Percentiles rank a stretch among this genome's conserved stretches.
These are phyloP conservation scores for Yarrowia osloensis DNA, from an alignment of 805 yeast genomes.

Conservation along the genomic window DNA sequence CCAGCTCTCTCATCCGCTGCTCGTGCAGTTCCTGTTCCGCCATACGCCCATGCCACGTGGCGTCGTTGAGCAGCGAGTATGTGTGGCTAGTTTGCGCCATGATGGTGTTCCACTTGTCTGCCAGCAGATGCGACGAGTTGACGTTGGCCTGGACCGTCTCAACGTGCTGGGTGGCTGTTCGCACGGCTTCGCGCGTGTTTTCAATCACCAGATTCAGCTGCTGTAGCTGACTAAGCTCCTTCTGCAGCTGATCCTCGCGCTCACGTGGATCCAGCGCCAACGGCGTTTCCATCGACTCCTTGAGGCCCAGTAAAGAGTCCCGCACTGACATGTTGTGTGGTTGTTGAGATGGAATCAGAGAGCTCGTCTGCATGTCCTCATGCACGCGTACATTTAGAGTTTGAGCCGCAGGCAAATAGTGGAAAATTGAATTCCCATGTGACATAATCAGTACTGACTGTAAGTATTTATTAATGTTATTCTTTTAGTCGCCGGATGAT, in stretches of 20 bases:
- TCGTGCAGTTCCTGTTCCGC: slow-evolving; percentile 13
- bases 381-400: not conserved
- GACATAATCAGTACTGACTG: too few relatives aligned
- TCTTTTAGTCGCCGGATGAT: too few relatives aligned
- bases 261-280: slow-evolving; percentile 3
- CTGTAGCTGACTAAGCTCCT: slow-evolving; percentile 1
- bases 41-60: slow-evolving; percentile 27
- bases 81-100: slow-evolving; percentile 26
- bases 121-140: slow-evolving; percentile 16
- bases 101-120: slow-evolving; percentile 22
- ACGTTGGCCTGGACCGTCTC: slow-evolving; percentile 17
- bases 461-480: too few relatives aligned
- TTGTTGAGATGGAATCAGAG: not conserved
- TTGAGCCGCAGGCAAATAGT: too few relatives aligned
- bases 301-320: slow-evolving; percentile 7
- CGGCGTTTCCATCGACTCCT: slow-evolving; percentile 19
- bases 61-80: slow-evolving; percentile 5
- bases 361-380: not conserved
- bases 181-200: not conserved
- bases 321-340: slow-evolving; percentile 5
- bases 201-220: slow-evolving; percentile 11
- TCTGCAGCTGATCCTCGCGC: slow-evolving; percentile 11
- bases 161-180: slow-evolving; percentile 4
- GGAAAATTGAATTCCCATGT: too few relatives aligned
- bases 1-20: slow-evolving; percentile 22